These are phyloP conservation scores for Paramecium bursaria DNA, from an alignment of 73 alveolate species.

Conservation along the genomic window DNA sequence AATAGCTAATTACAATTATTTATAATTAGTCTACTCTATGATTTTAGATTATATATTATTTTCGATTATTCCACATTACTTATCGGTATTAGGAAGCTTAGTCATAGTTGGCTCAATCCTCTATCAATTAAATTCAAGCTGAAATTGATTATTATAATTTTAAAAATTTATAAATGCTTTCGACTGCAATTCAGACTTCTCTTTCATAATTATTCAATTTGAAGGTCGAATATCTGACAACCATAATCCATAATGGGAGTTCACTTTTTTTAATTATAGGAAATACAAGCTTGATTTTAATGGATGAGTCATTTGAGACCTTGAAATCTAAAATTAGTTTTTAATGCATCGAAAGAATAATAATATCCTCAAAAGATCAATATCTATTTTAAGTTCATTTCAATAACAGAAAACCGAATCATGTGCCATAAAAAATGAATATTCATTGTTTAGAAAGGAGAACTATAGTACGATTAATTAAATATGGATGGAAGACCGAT, in stretches of 20 bases:
- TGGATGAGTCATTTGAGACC: constrained; percentile 25
- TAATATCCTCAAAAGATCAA: constrained; percentile 24
- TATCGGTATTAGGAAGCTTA: no score
- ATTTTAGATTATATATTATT: no score
- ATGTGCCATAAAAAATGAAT: constrained; percentile 56
- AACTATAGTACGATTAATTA: not conserved
- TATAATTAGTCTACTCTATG: no score
- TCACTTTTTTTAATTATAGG: constrained; percentile 16
- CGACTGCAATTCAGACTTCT: not conserved
- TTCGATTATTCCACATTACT: no score
- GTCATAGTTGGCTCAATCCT: no score
- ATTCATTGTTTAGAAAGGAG: constrained; percentile 34
- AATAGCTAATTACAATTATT: no score
- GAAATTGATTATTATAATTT: no score
- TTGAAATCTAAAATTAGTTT: constrained; percentile 42
- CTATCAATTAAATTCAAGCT: no score
- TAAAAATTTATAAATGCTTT: not conserved
- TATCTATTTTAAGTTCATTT: constrained; percentile 46
- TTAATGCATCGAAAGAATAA: constrained; percentile 47
- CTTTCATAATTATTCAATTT: not conserved
- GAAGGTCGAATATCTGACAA: constrained; percentile 33
- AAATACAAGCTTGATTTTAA: constrained; percentile 10
- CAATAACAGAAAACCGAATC: constrained; percentile 18
- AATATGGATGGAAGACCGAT: constrained; percentile 53
- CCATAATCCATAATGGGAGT: constrained; percentile 6